Evolutionary conservation across 805 yeast species (phyloP).

Genomic region (Lachancea dasiensis): DNA sequence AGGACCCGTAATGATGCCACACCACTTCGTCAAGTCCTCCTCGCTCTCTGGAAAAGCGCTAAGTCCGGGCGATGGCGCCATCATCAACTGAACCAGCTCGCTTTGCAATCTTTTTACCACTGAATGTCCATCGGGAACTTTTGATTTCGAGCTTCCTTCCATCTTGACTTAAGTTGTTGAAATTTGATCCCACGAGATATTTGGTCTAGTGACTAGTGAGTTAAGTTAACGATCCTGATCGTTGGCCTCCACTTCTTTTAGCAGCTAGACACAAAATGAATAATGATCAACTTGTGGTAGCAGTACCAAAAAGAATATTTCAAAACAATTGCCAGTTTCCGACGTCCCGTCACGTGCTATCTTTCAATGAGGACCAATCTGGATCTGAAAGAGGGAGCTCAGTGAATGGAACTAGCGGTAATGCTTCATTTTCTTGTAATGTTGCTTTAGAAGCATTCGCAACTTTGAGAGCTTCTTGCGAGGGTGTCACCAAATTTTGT

Average conservation of each 20-base stretch:
- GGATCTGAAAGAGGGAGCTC: conserved; percentile 4
- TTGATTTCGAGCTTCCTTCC: conserved; percentile 8
- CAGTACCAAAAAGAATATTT: not conserved
- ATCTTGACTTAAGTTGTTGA: too few species aligned
- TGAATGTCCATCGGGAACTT: conserved; percentile 37
- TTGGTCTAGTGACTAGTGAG: too few species aligned
- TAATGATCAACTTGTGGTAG: not conserved
- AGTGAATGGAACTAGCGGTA: not conserved
- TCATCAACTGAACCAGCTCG: conserved; percentile 48
- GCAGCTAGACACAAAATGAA: not conserved
- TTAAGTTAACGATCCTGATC: too few species aligned
- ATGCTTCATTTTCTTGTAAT: not conserved
- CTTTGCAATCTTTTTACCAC: conserved; percentile 46
- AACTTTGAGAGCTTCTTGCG: not conserved
- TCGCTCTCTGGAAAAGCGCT: conserved; percentile 51
- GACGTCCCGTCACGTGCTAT: not conserved
- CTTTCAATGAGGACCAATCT: conserved; percentile 7
- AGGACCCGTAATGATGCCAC: conserved; percentile 55
- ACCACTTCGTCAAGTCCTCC: conserved; percentile 49
- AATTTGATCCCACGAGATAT: too few species aligned
- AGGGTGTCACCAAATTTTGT: not conserved
- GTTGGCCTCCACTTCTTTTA: too few species aligned
- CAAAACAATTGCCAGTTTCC: not conserved
- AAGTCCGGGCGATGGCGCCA: conserved; percentile 44
- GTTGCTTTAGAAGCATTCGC: not conserved